Base-by-base conservation (phyloP, 2,329 filamentous ascomycete species). In the Colletotrichum trifolii region DNA sequence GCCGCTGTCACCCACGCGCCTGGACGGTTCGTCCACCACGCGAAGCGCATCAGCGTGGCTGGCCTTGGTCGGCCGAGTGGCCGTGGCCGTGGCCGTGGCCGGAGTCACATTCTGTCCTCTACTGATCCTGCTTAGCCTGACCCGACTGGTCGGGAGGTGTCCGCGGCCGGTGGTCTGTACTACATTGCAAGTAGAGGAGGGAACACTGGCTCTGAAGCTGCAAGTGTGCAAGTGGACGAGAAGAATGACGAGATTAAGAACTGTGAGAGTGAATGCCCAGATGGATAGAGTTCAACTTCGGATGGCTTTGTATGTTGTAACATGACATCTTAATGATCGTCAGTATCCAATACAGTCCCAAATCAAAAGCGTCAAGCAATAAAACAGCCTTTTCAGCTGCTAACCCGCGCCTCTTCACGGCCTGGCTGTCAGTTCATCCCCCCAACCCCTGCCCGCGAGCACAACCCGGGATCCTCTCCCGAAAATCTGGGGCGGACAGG, bases 401-500 rank as follows among this genome's bases (percentile, higher is more conserved):
- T 5, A 25, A 25, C 25, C 25, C 25, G 25, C 25, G 25, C 25
- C 25, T 25, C 25, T 25, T 25, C 25, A 25, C 4, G 25, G 25
- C 25, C 25, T 25, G 25, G 25, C 25, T 4, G 4, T 25, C 53
- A 45, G 53, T 46, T 25, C 46, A n/a, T 15, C 45, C 15, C 36
- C 47, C 25, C 57, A 61, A 42, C 56, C 49, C 39, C 35, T 11
- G 6, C 46, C 57, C 9, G 36, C 47, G 34, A 42, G 33, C 40
- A 43, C 25, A 25, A 25, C 25, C 25, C 52, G 57, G 40, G 47
- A 62, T 53, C 35, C n/a, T 48, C 62, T 47, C 25, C 58, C 62
- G 52, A 48, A 55, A 40, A 56, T 47, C 58, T 56, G 52, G 62
- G 46, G 57, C 57, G n/a, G 8, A 25, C 45, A 33, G 48, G 34